Base-by-base conservation (phyloP, 345 rosid genomes). In the Pelargonium nanum region DNA sequence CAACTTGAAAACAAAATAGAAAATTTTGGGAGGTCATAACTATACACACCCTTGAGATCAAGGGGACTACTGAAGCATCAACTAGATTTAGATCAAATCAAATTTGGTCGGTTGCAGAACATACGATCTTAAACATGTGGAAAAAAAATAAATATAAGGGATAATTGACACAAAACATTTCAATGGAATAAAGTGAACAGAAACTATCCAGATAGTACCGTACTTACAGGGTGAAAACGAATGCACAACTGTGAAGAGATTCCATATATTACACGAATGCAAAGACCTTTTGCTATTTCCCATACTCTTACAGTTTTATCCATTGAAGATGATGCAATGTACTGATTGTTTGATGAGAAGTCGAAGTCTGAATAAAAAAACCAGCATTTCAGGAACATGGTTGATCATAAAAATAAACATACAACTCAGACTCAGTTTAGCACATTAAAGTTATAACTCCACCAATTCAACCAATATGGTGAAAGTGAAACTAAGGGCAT, bases 251-350 rank as follows among this genome's bases (percentile, higher is more conserved):
- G 99, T 55, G 85, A 66, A 56, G 96, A 84, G 60, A 82, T 76
- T 68, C 96, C 96, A 81, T 93, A 93, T 72, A 89, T 80, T 56
- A 93, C 97, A 80, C 99, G 82, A 53, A 93, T 84, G 82, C 99
- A 93, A 74, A 80, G 80, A 32, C 94, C 99, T 80, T 78, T 80
- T 54, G 87, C 81, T 72, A 93, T 77, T 73, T 85, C 99, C 99
- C 99, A 93, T 32, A 89, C 96, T 80, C 96, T 83, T 63, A 93
- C 94, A 70, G 99, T 93, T 80, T 93, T 93, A 75, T 93, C 99
- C 79, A 74, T 60, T 24, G 96, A 89, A 24, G 99, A 77, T 8
- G 99, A 93, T 19, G 99, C 99, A 22, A 93, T 84, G 68, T 89
- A 89, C 61, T 89, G 97, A 74, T 93, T 89, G 81, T 89, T 93